Evolutionary conservation across 148 eudicot species (phyloP), one percentile per base, ranked within the genome.

Genomic region (Rhododendron simsii): DNA sequence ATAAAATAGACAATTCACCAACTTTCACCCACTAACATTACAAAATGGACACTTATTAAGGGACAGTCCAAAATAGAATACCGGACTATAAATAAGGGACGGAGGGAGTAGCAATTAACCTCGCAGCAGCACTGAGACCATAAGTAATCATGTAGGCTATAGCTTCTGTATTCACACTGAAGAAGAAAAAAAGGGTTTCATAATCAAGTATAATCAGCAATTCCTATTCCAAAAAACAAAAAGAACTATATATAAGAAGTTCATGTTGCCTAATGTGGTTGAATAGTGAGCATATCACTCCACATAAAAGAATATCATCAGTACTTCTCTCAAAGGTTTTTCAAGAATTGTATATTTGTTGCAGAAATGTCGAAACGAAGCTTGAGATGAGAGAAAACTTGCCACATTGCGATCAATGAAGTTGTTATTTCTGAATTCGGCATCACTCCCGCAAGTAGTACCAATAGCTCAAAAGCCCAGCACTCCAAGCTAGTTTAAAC

Each of bases 391-490:
- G 21, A 20, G 67, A 82, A 61, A 8, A 18, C 20, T 82, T 90
- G 95, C 99, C 99, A 94, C 88, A 97, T 92, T 44, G 98, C 99
- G 41, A 95, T 91, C 37, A 95, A 87, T 30, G 99, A 94, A 28
- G 99, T 95, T 9, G 92, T 90, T 47, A 89, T 80, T 85, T 94
- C 92, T 9, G 99, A 89, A 78, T 94, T 89, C n/a, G 95, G 98
- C 93, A 93, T 89, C 78, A 91, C 33, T 35, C 98, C 99, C 37
- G 99, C 99, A 81, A 95, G 61, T 61, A 97, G 74, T 50, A 97
- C 98, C 81, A 95, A 80, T 78, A 95, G 90, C 93, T 97, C 98
- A 84, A 94, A 95, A 65, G 98, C 98, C 96, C 98, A 97, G 45
- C 91, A 92, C 87, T 97, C 99, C 77, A 97, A 88, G 88, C 99